These are phyloP conservation scores for Fusarium humuli DNA, from an alignment of 2,329 filamentous ascomycete species.

Conservation along the genomic window DNA sequence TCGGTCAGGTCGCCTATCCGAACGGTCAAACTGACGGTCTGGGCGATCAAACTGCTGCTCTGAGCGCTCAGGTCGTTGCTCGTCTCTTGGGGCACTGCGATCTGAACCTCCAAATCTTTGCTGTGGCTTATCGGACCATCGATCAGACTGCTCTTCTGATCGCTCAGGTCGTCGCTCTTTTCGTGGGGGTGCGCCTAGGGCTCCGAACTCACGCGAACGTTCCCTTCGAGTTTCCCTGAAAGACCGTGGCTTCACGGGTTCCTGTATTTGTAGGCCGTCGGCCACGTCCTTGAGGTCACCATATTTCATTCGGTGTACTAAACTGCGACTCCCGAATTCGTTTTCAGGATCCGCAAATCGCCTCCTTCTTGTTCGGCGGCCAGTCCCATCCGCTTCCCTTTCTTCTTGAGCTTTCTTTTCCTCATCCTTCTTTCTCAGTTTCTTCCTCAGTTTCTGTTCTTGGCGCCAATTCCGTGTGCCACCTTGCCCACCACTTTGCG, in stretches of 20 bases:
- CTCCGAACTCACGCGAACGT: conserved; percentile 5
- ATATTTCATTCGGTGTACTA: conserved; percentile 66
- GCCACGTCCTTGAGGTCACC: conserved; percentile 52
- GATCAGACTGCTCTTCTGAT: neutral
- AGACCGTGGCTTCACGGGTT: conserved; percentile 45
- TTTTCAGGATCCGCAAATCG: conserved; percentile 64
- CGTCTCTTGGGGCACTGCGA: neutral
- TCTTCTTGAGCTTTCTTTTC: conserved; percentile 53
- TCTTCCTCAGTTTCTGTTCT: conserved; percentile 63
- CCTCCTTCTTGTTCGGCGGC: conserved; percentile 59
- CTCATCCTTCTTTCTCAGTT: conserved; percentile 59
- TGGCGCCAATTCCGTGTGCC: conserved; percentile 49
- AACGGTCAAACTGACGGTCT: conserved; percentile 1
- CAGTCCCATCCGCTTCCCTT: conserved; percentile 50
- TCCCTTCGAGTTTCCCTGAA: conserved; percentile 32
- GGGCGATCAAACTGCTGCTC: neutral
- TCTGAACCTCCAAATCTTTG: neutral
- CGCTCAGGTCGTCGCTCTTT: conserved; percentile 12
- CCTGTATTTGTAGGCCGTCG: conserved; percentile 41
- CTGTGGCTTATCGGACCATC: neutral
- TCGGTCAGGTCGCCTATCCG: neutral
- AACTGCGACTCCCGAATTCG: conserved; percentile 65
- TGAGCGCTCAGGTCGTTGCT: neutral
- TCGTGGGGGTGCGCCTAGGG: neutral
- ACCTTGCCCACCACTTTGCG: neutral